phyloP scores from a whole-genome alignment of 805 yeast species.

The Metschnikowia drakensbergensis region DNA sequence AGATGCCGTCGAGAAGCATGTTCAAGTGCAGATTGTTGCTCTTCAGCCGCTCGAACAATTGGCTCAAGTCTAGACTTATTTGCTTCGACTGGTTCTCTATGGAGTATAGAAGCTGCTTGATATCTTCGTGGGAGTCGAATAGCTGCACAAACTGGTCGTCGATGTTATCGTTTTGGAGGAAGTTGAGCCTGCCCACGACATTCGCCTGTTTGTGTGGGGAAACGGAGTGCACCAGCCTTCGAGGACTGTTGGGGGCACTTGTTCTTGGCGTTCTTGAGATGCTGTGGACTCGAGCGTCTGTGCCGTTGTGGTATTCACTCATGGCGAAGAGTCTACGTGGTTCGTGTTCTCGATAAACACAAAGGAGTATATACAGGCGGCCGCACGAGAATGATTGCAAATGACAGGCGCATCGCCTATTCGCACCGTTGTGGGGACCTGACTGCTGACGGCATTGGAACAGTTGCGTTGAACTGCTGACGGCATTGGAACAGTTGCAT shows the following conservation, averaged over 20 bases:
- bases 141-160: slow-evolving; percentile 33
- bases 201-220: slow-evolving; percentile 25
- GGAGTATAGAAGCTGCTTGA: slow-evolving; percentile 27
- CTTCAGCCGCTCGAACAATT: slow-evolving; percentile 37
- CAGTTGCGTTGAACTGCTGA: too few relatives aligned
- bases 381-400: slow-evolving; percentile 5
- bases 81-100: slow-evolving; percentile 35
- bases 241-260: slow-evolving; percentile 4
- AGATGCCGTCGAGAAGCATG: slow-evolving; percentile 31
- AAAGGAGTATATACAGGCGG: not conserved
- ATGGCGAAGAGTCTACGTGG: not conserved
- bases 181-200: slow-evolving; percentile 25
- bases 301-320: not conserved
- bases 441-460: too few relatives aligned
- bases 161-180: slow-evolving; percentile 30
- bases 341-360: slow-evolving; percentile 1
- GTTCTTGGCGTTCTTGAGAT: not conserved
- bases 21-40: slow-evolving; percentile 38
- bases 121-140: slow-evolving; percentile 24
- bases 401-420: not conserved
- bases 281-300: not conserved
- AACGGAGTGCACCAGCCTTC: slow-evolving; percentile 18
- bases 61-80: slow-evolving; percentile 33
- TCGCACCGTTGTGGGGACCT: too few relatives aligned
- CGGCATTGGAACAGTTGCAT: too few relatives aligned